Evolutionary conservation across 1,139 yeast species (phyloP).

Genomic region (Taphrina communis): DNA sequence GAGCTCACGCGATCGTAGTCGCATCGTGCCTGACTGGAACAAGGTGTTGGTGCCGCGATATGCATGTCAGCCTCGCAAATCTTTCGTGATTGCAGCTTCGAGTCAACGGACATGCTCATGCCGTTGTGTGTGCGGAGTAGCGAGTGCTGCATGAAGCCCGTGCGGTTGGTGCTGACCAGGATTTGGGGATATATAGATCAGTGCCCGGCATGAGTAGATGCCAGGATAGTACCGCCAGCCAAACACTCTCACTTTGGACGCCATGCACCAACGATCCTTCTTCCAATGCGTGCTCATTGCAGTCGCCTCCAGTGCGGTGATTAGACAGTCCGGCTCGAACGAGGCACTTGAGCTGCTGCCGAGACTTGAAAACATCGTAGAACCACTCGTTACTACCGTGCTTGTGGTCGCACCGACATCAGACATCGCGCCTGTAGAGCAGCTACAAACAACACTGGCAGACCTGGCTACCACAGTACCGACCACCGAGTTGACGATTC

Average conservation of each 20-base stretch:
- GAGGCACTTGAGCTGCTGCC: neutral
- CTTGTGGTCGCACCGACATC: neutral
- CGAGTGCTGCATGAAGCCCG: neutral
- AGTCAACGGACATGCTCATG: neutral
- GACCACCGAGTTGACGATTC: too few relatives aligned
- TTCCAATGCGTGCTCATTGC: neutral
- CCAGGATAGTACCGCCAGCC: neutral
- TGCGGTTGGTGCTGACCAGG: neutral
- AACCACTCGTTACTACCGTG: neutral
- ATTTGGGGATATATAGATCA: neutral
- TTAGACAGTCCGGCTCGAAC: neutral
- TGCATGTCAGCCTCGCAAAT: neutral
- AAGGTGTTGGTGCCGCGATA: neutral
- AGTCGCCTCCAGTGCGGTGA: neutral
- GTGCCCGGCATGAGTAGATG: neutral
- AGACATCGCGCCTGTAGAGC: neutral
- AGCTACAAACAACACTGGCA: neutral
- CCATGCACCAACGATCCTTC: constrained; percentile 1
- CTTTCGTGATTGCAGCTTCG: neutral
- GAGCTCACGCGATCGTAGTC: neutral
- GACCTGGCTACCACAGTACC: neutral
- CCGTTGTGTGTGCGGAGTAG: neutral
- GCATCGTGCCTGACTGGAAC: neutral
- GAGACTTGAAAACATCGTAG: neutral
- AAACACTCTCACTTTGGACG: neutral